Evolutionary conservation across 768 basidiomycete genomes (phyloP).

Genomic region (Lyophyllum atratum): DNA sequence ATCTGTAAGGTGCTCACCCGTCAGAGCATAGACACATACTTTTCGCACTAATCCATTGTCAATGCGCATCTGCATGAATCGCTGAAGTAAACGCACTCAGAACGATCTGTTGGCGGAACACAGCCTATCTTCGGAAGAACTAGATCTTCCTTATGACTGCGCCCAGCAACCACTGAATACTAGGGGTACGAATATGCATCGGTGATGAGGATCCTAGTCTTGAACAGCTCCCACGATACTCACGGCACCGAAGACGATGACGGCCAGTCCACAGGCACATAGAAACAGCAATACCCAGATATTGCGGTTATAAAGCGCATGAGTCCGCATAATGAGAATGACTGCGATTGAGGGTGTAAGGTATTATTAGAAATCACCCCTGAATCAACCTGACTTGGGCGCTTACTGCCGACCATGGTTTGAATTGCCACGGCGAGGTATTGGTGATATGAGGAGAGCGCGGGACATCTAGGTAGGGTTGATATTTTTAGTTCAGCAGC

Average conservation of each 20-base stretch:
- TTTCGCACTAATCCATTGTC: too few relatives aligned
- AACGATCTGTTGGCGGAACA: neutral
- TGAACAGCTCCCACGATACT: neutral
- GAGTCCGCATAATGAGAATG: conserved; percentile 40
- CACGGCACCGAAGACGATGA: conserved; percentile 30
- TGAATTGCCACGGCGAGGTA: conserved; percentile 36
- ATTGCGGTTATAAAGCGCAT: conserved; percentile 41
- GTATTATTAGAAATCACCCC: neutral
- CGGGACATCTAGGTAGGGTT: conserved; percentile 24
- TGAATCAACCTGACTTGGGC: too few relatives aligned
- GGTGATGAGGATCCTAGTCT: too few relatives aligned
- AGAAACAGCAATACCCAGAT: conserved; percentile 27
- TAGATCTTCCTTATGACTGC: neutral
- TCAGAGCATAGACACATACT: too few relatives aligned
- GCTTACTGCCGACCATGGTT: conserved; percentile 37
- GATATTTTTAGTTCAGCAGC: neutral
- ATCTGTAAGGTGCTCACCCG: too few relatives aligned
- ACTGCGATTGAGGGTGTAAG: conserved; percentile 19
- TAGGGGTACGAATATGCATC: too few relatives aligned
- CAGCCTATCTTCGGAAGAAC: neutral
- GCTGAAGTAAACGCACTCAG: conserved; percentile 4
- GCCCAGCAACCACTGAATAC: neutral
- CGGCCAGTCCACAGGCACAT: conserved; percentile 24
- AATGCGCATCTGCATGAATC: neutral
- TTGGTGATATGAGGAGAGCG: conserved; percentile 28